These are phyloP conservation scores for Cryptococcus floricola DNA, from an alignment of 1,284 basidiomycete species.

Conservation along the genomic window DNA sequence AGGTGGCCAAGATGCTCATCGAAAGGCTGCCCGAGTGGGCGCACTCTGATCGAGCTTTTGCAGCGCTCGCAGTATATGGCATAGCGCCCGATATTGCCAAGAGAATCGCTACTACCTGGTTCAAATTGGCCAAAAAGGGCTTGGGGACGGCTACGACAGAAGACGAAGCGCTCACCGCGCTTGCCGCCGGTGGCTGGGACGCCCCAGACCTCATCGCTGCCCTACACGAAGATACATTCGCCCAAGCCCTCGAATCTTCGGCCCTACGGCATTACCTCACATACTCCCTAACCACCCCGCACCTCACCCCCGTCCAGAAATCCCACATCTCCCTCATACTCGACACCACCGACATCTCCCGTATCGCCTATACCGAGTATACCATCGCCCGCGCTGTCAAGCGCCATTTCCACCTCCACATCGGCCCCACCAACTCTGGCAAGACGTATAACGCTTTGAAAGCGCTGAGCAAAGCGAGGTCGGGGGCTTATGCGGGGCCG, in stretches of 20 bases:
- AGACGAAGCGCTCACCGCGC: constrained; percentile 5
- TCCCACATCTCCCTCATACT: constrained; percentile 41
- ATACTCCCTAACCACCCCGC: constrained; percentile 3
- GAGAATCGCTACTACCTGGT: constrained; percentile 8
- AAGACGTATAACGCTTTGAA: constrained; percentile 93
- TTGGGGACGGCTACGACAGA: constrained; percentile 6
- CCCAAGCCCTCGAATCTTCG: constrained; percentile 25
- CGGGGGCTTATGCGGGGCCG: constrained; percentile 85
- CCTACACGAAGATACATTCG: constrained; percentile 22
- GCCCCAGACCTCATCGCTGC: constrained; percentile 23
- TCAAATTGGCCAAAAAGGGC: not conserved
- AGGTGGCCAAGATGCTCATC: not conserved
- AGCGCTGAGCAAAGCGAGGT: constrained; percentile 69
- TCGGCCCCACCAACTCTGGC: constrained; percentile 95
- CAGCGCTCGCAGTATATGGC: not conserved
- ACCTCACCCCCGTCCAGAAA: constrained; percentile 2
- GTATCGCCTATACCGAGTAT: constrained; percentile 35
- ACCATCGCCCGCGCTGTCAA: constrained; percentile 53
- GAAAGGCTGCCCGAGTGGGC: not conserved
- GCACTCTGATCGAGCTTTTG: not conserved
- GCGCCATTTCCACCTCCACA: constrained; percentile 86
- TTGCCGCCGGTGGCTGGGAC: constrained; percentile 27
- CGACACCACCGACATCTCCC: constrained; percentile 43
- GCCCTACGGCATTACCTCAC: constrained; percentile 31
- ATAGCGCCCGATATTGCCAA: not conserved